These are phyloP conservation scores for Mrakia hoshinonis DNA, from an alignment of 768 basidiomycete genomes.

Conservation along the genomic window DNA sequence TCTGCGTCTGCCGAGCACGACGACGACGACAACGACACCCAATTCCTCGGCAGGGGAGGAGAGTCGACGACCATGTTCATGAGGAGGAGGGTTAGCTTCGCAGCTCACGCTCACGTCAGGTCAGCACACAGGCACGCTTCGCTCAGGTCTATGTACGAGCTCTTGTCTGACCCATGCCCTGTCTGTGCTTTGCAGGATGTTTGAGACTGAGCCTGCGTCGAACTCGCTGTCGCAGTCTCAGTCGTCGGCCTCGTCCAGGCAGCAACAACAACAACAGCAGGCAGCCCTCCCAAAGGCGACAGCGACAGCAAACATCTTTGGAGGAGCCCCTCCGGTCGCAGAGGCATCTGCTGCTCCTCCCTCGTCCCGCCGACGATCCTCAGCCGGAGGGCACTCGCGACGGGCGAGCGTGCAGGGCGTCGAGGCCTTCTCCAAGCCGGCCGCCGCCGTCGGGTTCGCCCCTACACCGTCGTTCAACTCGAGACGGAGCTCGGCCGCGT, in stretches of 20 bases:
- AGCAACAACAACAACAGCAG: background rate
- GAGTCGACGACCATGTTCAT: constrained; percentile 25
- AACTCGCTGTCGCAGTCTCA: constrained; percentile 16
- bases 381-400: background rate
- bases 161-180: background rate
- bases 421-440: constrained; percentile 4
- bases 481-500: constrained; percentile 17
- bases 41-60: constrained; percentile 13
- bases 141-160: too few relatives aligned
- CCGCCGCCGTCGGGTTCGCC: constrained; percentile 2
- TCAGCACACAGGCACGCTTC: background rate
- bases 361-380: constrained; percentile 1
- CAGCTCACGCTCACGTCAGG: constrained; percentile 28
- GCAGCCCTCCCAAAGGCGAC: background rate
- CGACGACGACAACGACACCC: constrained; percentile 25
- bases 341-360: background rate
- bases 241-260: constrained; percentile 2
- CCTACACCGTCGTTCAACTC: background rate
- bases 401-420: constrained; percentile 10
- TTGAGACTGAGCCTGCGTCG: constrained; percentile 5
- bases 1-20: constrained; percentile 2
- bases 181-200: constrained; percentile 4
- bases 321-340: background rate
- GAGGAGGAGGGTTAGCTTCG: constrained; percentile 22
- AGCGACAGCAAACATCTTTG: background rate